Evolutionary conservation across 108 stramenopile species (phyloP), one percentile per base, ranked within the genome.

Genomic region (Discostella stelligeroides): DNA sequence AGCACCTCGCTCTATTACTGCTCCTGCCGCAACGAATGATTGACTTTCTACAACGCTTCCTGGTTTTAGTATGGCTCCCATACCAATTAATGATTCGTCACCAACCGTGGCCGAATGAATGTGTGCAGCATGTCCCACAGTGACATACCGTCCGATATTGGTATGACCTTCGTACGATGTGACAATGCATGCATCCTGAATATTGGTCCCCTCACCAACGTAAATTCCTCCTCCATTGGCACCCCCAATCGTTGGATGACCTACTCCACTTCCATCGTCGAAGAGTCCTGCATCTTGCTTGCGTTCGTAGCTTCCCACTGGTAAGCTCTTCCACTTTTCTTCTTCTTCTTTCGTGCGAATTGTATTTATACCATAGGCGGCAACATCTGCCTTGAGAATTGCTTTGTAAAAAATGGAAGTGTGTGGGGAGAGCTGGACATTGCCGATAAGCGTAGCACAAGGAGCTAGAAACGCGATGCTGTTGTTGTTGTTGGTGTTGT

Each of bases 181-280:
- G 59, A 95, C 81, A 21, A 95, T 79, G 47, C 85, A 88, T 25
- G 85, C 86, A 79, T 95, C 95, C 76, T 95, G 95, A 28, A 95
- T 73, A 78, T 95, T 93, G 45, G 92, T 84, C 18, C 87, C 76
- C 59, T 85, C 86, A 23, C 90, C 92, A 49, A 95, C 80, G 39
- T 84, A 89, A 23, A 95, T 88, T n/a, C 87, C 91, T 27, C 88
- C 90, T 18, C 89, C 93, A 59, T 68, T 75, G 38, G 68, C 76
- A 15, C 67, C 73, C 25, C 79, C 80, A 45, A 60, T 64, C 25
- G 82, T 73, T 42, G 72, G 72, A 77, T 78, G 79, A 15, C 69
- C 64, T 18, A 76, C 38, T 8, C 79, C 79, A 60, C 48, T 75
- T 34, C 58, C 73, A 47, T 13, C 38, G 60, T 80, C 69, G 40